Evolutionary conservation across 2,329 filamentous ascomycete genomes (phyloP).

Genomic region (Colletotrichum echinochloae): DNA sequence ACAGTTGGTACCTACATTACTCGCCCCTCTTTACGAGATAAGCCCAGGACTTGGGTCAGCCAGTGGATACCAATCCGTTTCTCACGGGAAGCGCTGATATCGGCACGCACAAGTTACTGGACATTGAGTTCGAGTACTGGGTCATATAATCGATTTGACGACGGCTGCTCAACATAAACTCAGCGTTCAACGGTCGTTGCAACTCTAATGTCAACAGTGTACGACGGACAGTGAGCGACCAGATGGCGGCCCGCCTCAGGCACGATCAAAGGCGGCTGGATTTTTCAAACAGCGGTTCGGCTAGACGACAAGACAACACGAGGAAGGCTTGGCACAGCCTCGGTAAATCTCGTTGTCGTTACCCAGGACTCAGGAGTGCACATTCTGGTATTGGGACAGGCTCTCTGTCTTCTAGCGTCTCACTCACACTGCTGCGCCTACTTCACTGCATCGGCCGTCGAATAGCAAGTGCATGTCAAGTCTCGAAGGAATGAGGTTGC

Average conservation of each 20-base stretch:
- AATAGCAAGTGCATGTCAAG: constrained; percentile 2
- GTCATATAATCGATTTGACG: background rate
- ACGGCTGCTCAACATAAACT: no score
- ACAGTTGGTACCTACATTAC: background rate
- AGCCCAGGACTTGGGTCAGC: background rate
- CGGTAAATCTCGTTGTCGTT: background rate
- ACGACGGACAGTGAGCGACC: no score
- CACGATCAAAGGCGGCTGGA: background rate
- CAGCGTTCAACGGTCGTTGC: background rate
- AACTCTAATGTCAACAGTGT: background rate
- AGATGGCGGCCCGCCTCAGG: background rate
- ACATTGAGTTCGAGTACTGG: no score
- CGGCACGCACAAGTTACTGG: background rate
- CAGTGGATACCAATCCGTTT: background rate
- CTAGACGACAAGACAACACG: background rate
- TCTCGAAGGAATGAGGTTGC: constrained; percentile 17
- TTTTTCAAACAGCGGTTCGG: background rate
- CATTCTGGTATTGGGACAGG: background rate
- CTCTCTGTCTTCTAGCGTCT: background rate
- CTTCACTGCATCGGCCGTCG: background rate
- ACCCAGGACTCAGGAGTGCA: background rate
- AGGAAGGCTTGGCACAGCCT: background rate
- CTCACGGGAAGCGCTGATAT: background rate
- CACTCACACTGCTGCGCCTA: constrained; percentile 13
- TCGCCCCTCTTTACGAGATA: background rate